Conservation (phyloP, 2,329 filamentous ascomycete species). For the Fusarium decemcellulare region DNA sequence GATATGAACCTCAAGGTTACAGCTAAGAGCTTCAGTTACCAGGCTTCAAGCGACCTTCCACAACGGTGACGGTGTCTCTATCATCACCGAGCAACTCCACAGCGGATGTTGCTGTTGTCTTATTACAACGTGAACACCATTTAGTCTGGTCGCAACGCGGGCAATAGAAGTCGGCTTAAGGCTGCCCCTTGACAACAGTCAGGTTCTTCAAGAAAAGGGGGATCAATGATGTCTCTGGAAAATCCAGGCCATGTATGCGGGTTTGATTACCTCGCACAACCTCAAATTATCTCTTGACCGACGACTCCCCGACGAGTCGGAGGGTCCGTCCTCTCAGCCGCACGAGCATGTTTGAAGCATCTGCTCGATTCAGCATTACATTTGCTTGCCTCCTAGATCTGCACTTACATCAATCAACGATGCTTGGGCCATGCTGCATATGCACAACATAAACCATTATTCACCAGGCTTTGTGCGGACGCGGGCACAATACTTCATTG, state of each 20-base stretch:
- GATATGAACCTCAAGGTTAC: slow-evolving; percentile 9
- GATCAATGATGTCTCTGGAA: slow-evolving; percentile 14
- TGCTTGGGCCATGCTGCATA: slow-evolving; percentile 28
- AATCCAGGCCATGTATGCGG: slow-evolving; percentile 25
- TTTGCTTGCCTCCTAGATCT: slow-evolving; percentile 8
- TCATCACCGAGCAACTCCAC: slow-evolving; percentile 36
- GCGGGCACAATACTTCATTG: neutral
- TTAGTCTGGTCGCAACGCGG: slow-evolving; percentile 25
- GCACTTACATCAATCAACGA: neutral
- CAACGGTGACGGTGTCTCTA: slow-evolving; percentile 29
- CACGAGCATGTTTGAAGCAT: slow-evolving; percentile 27
- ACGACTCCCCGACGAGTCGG: slow-evolving; percentile 22
- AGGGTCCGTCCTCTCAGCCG: slow-evolving; percentile 37
- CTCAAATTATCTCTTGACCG: slow-evolving; percentile 29
- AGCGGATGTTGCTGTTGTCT: slow-evolving; percentile 33
- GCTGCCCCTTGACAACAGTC: slow-evolving; percentile 21
- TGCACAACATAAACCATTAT: slow-evolving; percentile 37
- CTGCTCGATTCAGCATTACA: slow-evolving; percentile 10
- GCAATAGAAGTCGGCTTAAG: slow-evolving; percentile 39
- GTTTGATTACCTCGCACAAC: slow-evolving; percentile 43
- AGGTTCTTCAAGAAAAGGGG: slow-evolving; percentile 29
- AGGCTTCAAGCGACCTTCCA: slow-evolving; percentile 10
- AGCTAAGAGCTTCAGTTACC: slow-evolving; percentile 16
- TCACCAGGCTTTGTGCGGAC: slow-evolving; percentile 25
- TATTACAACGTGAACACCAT: slow-evolving; percentile 31